Percentiles rank a stretch among this genome's conserved stretches.
Conservation (phyloP, 305 asterid genomes). For the Fraxinus greggii region DNA sequence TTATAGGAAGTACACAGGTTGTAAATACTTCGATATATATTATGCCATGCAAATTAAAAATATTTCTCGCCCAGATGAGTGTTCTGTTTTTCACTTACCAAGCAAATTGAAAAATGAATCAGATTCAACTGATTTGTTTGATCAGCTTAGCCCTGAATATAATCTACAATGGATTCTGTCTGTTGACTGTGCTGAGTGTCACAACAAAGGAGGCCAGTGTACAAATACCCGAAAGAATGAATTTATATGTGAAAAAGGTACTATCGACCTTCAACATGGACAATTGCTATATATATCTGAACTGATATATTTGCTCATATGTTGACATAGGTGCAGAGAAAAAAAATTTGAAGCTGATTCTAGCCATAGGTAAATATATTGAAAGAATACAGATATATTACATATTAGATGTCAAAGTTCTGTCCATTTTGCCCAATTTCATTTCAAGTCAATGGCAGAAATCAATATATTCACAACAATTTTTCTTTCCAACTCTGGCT, state of each 20-base stretch:
- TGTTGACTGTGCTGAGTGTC: slow-evolving; percentile 11
- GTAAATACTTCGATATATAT: background rate
- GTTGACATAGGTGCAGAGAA: slow-evolving; percentile 1
- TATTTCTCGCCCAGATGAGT: background rate
- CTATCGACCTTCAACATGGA: background rate
- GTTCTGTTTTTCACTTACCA: background rate
- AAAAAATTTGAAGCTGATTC: background rate
- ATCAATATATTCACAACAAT: background rate
- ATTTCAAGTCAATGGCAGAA: background rate
- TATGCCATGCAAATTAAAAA: background rate
- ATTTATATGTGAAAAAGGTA: slow-evolving; percentile 13
- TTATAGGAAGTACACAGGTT: too few species aligned
- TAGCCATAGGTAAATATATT: slow-evolving; percentile 22
- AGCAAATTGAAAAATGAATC: background rate
- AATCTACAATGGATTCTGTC: background rate
- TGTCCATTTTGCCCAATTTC: background rate
- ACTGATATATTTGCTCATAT: background rate
- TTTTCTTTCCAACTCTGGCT: too few species aligned
- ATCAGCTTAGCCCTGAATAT: background rate
- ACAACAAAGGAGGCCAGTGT: slow-evolving; percentile 20
- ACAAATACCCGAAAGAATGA: background rate
- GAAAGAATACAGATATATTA: background rate
- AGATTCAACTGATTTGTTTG: background rate
- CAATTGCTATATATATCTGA: background rate
- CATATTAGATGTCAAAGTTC: background rate